Base-by-base conservation (phyloP, 805 yeast species). In the Hanseniaspora jakobsenii region DNA sequence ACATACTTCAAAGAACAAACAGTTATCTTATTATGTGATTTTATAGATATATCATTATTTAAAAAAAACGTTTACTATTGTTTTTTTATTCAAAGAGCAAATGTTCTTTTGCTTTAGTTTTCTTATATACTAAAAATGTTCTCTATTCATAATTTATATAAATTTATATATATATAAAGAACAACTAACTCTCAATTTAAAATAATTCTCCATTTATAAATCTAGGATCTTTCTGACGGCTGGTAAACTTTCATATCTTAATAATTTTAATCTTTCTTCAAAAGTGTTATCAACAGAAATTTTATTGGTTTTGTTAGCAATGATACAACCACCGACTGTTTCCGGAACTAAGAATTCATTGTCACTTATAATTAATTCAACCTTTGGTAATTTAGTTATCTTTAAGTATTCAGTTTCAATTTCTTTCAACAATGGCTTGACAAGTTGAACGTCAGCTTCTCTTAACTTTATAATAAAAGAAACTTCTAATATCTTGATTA, bases 271-370 rank as follows among this genome's bases (percentile, higher is more conserved):
- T 67, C 99, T 83, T 70, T 87, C 96, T 57, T 86, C 95, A 57
- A 91, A 72, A 38, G 98, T 87, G 69, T 91, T 91, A 66, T 83
- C 72, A 47, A 91, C 84, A 55, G 81, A 87, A 53, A 91, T 86
- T 66, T 81, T 84, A 44, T 93, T 94, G 34, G 73, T 62, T 29
- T 73, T 72, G 59, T 81, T 82, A 46, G 72, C 62, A 38, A 84
- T 70, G 37, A 85, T 63, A 31, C 78, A 84, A 59, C 99, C 99
- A 51, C 99, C 99, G 30, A 89, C 77, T 50, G 68, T 58, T 39
- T 76, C 78, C 36, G 75, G 70, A 28, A 42, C 46, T 52, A 71
- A 71, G 58, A 91, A 71, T 60, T 63, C 76, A 12, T 65, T 54
- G 50, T 79, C 83, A 53, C 73, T 73, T 47, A 86, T 59, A 7